These are phyloP conservation scores for Boletellus emodensis DNA, from an alignment of 768 basidiomycete genomes.

Conservation along the genomic window DNA sequence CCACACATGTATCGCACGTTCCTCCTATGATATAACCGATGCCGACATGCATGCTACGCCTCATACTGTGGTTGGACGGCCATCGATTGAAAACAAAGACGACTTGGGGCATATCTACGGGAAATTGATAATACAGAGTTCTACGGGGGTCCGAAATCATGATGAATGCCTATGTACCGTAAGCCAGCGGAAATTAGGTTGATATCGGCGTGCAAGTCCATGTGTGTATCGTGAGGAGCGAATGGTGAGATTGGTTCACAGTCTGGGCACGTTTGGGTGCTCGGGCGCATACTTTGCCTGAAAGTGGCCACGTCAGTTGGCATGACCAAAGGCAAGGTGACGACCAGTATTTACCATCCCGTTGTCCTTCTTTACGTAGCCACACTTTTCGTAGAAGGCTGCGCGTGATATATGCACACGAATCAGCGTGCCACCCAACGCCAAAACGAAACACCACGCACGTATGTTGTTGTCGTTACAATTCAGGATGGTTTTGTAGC, in stretches of 20 bases:
- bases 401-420: slow-evolving; percentile 6
- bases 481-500: slow-evolving; percentile 98
- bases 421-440: slow-evolving; percentile 8
- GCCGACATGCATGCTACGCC: slow-evolving; percentile 8
- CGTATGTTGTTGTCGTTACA: slow-evolving; percentile 89
- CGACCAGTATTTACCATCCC: slow-evolving; percentile 67
- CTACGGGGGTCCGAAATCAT: slow-evolving; percentile 7
- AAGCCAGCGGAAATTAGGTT: slow-evolving; percentile 2
- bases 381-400: slow-evolving; percentile 99
- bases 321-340: background rate
- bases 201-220: slow-evolving; percentile 13
- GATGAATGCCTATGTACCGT: slow-evolving; percentile 7
- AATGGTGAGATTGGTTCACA: slow-evolving; percentile 10
- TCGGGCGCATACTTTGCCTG: slow-evolving; percentile 61
- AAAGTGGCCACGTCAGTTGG: slow-evolving; percentile 3
- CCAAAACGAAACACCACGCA: slow-evolving; percentile 41
- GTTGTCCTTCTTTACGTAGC: slow-evolving; percentile 83
- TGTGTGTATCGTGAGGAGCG: background rate
- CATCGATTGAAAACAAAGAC: background rate
- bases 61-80: background rate
- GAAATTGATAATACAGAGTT: slow-evolving; percentile 17
- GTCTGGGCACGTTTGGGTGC: slow-evolving; percentile 15
- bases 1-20: slow-evolving; percentile 25
- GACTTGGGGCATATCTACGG: background rate
- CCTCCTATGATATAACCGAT: slow-evolving; percentile 16